Evolutionary conservation across 768 basidiomycete genomes (phyloP).

Genomic region (Flagelloscypha sp.): DNA sequence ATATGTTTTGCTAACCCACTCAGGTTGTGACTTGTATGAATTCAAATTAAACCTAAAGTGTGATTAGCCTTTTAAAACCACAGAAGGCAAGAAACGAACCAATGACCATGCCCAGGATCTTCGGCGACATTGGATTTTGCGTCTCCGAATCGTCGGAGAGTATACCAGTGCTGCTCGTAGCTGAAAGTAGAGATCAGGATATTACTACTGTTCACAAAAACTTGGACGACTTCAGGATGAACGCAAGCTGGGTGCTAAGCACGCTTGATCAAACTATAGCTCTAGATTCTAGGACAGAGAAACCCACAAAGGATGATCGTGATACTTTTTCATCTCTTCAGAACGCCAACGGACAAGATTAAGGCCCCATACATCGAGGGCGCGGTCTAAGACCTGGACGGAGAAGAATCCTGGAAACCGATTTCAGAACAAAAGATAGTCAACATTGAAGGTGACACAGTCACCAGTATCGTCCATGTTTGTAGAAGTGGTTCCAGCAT

Average conservation of each 20-base stretch:
- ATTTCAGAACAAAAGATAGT: constrained; percentile 2
- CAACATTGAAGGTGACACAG: constrained; percentile 1
- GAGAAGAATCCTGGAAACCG: constrained; percentile 73
- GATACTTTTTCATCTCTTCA: constrained; percentile 71
- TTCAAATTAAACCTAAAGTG: no score
- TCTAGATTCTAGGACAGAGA: background rate
- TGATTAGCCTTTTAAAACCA: no score
- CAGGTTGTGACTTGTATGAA: constrained; percentile 59
- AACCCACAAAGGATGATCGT: constrained; percentile 70
- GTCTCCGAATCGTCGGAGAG: constrained; percentile 70
- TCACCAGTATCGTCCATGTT: constrained; percentile 97
- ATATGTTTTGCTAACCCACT: constrained; percentile 80
- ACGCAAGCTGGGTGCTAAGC: constrained; percentile 69
- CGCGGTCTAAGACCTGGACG: constrained; percentile 79
- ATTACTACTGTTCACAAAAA: no score
- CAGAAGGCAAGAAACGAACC: no score
- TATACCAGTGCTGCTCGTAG: constrained; percentile 83
- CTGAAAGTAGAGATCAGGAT: no score
- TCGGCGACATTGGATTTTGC: constrained; percentile 30
- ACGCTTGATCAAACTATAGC: background rate
- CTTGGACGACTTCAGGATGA: constrained; percentile 90
- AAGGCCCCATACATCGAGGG: constrained; percentile 77
- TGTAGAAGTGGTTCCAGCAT: constrained; percentile 38
- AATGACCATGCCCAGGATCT: constrained; percentile 53
- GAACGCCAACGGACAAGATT: constrained; percentile 82